Evolutionary conservation across 441 rosid genomes (phyloP).

Genomic region (Flueggea neowawraea): DNA sequence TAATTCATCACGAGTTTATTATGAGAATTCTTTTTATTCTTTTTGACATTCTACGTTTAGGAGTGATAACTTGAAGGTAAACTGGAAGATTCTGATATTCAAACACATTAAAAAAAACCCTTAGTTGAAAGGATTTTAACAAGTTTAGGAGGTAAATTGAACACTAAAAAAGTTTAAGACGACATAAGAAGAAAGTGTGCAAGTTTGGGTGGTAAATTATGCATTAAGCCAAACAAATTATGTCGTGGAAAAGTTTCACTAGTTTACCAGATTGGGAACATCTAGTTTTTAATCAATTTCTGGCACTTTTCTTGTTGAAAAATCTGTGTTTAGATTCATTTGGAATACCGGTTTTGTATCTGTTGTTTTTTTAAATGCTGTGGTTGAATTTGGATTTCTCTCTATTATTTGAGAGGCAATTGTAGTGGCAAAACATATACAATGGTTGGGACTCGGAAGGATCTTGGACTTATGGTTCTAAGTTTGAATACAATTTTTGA

Average conservation of each 20-base stretch:
- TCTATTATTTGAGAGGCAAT: constrained; percentile 3
- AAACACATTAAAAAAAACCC: too few species aligned
- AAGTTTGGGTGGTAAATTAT: too few species aligned
- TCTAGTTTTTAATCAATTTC: neutral
- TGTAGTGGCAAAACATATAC: constrained; percentile 91
- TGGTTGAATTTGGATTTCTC: neutral
- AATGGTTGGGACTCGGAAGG: constrained; percentile 85
- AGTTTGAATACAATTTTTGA: constrained; percentile 78
- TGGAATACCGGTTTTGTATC: neutral
- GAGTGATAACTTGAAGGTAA: too few species aligned
- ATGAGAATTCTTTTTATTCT: too few species aligned
- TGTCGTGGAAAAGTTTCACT: neutral
- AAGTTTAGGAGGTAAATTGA: too few species aligned
- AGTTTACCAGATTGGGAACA: neutral
- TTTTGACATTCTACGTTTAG: too few species aligned
- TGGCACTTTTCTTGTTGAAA: neutral
- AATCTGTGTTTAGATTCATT: neutral
- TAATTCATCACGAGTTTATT: too few species aligned
- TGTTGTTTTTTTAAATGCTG: neutral
- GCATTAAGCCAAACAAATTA: too few species aligned
- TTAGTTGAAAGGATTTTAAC: too few species aligned
- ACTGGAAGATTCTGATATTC: too few species aligned
- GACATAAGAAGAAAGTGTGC: too few species aligned
- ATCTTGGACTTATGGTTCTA: constrained; percentile 98
- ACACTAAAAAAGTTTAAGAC: too few species aligned